phyloP scores from a whole-genome alignment of 2,329 filamentous ascomycete species.

The Neonectria hederae region DNA sequence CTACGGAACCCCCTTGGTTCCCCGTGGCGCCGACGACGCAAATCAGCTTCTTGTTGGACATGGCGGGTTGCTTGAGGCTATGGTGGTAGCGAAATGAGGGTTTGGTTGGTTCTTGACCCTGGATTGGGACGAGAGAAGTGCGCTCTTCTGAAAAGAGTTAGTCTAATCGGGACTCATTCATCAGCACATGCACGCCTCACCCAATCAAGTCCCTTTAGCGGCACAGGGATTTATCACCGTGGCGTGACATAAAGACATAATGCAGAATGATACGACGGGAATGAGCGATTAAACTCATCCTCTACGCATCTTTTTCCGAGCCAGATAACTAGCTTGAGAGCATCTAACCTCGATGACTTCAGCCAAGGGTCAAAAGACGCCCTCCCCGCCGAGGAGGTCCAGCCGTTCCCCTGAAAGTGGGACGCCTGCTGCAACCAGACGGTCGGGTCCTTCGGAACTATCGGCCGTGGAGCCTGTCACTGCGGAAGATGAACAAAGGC shows the following conservation, averaged over 20 bases:
- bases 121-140: background rate
- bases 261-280: background rate
- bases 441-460: conserved; percentile 18
- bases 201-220: background rate
- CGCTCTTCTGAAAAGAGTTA: background rate
- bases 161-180: too few relatives aligned
- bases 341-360: background rate
- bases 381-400: conserved; percentile 1
- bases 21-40: conserved; percentile 60
- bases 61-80: conserved; percentile 5
- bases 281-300: background rate
- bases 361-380: background rate
- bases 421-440: background rate
- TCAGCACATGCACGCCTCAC: background rate
- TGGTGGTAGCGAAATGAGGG: background rate
- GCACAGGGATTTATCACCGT: background rate
- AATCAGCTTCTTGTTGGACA: conserved; percentile 48
- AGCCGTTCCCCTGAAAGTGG: conserved; percentile 10
- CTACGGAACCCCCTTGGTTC: conserved; percentile 62
- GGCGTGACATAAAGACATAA: background rate
- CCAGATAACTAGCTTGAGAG: background rate
- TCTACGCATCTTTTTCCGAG: background rate
- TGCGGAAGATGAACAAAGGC: conserved; percentile 5
- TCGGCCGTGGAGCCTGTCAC: background rate
- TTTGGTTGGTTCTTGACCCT: background rate